Evolutionary conservation across 495 filamentous ascomycete species (phyloP), one percentile per base, ranked within the genome.

Genomic region (Pyrenula aspistea): DNA sequence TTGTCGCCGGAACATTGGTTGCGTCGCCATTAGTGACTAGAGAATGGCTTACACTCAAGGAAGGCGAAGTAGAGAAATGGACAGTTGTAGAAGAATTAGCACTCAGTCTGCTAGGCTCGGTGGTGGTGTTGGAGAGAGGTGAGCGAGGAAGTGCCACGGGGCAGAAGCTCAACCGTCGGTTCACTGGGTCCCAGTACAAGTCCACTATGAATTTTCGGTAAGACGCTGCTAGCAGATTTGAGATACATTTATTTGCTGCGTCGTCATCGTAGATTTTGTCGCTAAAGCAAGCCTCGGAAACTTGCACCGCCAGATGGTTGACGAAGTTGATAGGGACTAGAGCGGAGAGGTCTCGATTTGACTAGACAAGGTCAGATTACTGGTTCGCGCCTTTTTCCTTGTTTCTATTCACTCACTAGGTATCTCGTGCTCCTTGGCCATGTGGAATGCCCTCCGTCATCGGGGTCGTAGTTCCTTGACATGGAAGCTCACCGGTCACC

Each of bases 291-390:
- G 80, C 83, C 19, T 75, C 71, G 1, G 70, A 71, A 15, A 85
- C 59, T 2, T 77, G 78, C 0, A 83, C 71, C 1, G 71, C 77
- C 3, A 82, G 77, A 20, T 69, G 70, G 12, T 76, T 80, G 20
- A 84, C 73, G 64, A 70, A 85, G 57, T 85, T 85, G 58, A 87
- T 72, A 3, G 83, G 83, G 22, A 85, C 70, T 56, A 75, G 72
- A 11, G 77, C 69, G 23, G 74, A 71, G 53, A 85, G 69, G 72
- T 87, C 83, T 66, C 83, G 69, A 66, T 84, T 77, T 25, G 82
- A 78, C 81, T 81, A 54, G 25, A n/a, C n/a, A n/a, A n/a, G n/a
- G n/a, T n/a, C n/a, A n/a, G n/a, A n/a, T n/a, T n/a, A n/a, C n/a
- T n/a, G n/a, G n/a, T n/a, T n/a, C n/a, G n/a, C n/a, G n/a, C n/a